phyloP scores from a whole-genome alignment of 208 protist species.

The Trypanosoma cruzi region DNA sequence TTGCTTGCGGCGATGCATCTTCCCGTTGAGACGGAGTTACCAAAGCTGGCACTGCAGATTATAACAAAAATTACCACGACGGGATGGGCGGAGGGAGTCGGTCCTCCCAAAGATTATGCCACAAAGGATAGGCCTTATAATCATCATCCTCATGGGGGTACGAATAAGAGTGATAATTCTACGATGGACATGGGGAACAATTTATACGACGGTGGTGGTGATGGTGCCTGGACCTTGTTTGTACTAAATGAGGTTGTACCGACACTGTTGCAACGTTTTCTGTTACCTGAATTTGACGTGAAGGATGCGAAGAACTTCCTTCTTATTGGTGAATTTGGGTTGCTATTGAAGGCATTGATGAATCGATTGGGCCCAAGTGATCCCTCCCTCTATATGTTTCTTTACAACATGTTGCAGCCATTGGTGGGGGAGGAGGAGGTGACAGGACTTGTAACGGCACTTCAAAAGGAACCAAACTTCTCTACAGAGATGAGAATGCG shows the following conservation, averaged over 20 bases:
- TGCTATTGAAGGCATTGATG: slow-evolving; percentile 38
- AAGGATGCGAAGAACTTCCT: slow-evolving; percentile 74
- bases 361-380: slow-evolving; percentile 2
- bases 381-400: slow-evolving; percentile 5
- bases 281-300: slow-evolving; percentile 50
- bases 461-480: slow-evolving; percentile 56
- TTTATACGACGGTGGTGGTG: background rate
- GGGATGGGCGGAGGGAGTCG: background rate
- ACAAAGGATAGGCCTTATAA: background rate
- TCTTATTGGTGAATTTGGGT: slow-evolving; percentile 53
- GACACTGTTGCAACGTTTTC: slow-evolving; percentile 19
- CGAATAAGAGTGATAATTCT: background rate
- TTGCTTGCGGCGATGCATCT: slow-evolving; percentile 49
- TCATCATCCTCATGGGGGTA: background rate
- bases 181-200: background rate
- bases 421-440: slow-evolving; percentile 42
- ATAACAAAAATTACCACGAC: slow-evolving; percentile 49
- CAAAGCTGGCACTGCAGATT: slow-evolving; percentile 61
- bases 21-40: slow-evolving; percentile 62
- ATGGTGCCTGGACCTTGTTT: slow-evolving; percentile 25
- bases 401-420: slow-evolving; percentile 50
- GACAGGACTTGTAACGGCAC: slow-evolving; percentile 42
- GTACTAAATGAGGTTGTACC: slow-evolving; percentile 31
- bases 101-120: background rate
- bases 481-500: slow-evolving; percentile 56